Base-by-base conservation (phyloP, 192 early-diverging fungal species). In the Rhizophagus prolifer region DNA sequence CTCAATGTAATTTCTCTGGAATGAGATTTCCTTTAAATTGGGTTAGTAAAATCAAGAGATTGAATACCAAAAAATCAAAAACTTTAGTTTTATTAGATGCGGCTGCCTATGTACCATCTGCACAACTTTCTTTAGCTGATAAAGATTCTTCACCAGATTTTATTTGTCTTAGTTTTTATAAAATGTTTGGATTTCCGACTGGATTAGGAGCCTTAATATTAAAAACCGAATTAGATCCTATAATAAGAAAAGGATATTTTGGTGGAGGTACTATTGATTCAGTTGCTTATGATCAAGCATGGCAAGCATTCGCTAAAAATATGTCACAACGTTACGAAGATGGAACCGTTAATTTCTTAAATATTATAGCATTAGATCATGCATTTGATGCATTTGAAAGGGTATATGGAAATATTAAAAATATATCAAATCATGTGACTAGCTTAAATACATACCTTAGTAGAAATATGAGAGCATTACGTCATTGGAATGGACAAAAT, bases 1-100 rank as follows among this genome's bases (percentile, higher is more conserved):
- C 92, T 10, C 95, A 96, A 83, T 95, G 92, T 81, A 96, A 96
- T 84, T 93, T 91, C 80, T 87, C 90, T 13, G 95, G 95, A 1
- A 81, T 83, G 54, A 86, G 90, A 50, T 94, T 92, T 68, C 91
- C 92, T 10, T 82, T 93, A 9, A 66, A 81, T 4, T 92, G 90
- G 82, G 77, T 88, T 13, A 78, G 64, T 54, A 82, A 77, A 46
- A 80, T 91, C 71, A 82, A 84, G 60, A 26, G 69, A 9, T 79
- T 86, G 34, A 72, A 77, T 50, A 80, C 69, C 38, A 60, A 9
- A n/a, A 73, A 38, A 1, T 58, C 58, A 60, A 82, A 81, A 80
- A 72, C 54, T 28, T 60, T 92, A 83, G 87, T 90, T 10, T 83
- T 96, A 44, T 80, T 96, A 19, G 94, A 95, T 76, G 90, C 92